Percentiles rank a stretch among this genome's conserved stretches.
These are phyloP conservation scores for Biscogniauxia marginata DNA, from an alignment of 2,329 filamentous ascomycete genomes.

Conservation along the genomic window DNA sequence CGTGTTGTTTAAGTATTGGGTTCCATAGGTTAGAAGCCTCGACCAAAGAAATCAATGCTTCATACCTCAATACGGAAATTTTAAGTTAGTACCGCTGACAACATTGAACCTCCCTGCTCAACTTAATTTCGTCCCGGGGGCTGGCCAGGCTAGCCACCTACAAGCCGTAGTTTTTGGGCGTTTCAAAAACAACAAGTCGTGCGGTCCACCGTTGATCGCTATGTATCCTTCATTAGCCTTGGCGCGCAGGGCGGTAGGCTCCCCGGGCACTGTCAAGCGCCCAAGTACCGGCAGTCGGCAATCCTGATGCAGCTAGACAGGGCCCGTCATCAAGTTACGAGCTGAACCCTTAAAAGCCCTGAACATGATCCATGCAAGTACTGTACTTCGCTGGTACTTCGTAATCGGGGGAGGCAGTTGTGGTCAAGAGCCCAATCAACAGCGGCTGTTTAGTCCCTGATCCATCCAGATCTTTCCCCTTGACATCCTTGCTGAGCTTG, in stretches of 20 bases:
- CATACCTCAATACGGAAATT: no score
- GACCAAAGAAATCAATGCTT: no score
- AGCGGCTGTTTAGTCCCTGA: not conserved
- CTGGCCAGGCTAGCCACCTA: not conserved
- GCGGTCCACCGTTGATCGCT: not conserved
- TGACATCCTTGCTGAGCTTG: not conserved
- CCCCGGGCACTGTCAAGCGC: no score
- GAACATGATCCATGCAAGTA: not conserved
- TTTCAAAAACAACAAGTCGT: not conserved
- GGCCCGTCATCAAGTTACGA: not conserved
- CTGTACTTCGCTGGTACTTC: not conserved
- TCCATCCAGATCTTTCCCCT: not conserved
- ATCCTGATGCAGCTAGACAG: not conserved
- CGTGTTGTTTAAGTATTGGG: no score
- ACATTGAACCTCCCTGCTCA: not conserved
- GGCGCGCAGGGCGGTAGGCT: not conserved
- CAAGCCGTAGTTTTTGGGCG: not conserved
- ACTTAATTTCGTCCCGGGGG: not conserved
- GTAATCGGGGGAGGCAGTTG: no score
- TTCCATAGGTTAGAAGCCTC: no score
- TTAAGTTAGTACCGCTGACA: no score
- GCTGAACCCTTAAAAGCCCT: not conserved
- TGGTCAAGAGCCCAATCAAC: not conserved
- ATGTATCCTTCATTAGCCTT: not conserved
- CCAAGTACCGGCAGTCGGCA: not conserved